phyloP scores from a whole-genome alignment of 2,329 filamentous ascomycete species.

The Botrytis pseudocinerea region DNA sequence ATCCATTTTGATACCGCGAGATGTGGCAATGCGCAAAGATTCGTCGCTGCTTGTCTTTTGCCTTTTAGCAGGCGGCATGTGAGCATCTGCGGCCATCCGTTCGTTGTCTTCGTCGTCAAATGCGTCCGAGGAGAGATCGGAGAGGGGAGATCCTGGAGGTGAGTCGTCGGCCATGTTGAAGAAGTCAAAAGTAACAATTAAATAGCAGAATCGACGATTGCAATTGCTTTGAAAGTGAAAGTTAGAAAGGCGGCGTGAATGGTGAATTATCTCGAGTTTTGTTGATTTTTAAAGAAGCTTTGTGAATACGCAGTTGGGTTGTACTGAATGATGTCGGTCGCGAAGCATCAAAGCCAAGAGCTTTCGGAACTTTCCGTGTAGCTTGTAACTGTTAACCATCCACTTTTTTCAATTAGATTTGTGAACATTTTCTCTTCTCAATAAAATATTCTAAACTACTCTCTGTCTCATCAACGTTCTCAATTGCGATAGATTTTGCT shows the following conservation, averaged over 20 bases:
- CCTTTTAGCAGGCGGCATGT: constrained; percentile 41
- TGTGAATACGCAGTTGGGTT: constrained; percentile 6
- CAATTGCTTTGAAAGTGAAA: neutral
- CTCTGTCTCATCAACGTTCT: neutral
- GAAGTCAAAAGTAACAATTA: neutral
- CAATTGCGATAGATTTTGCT: neutral
- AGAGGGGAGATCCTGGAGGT: constrained; percentile 60
- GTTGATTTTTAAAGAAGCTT: neutral
- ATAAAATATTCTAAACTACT: neutral
- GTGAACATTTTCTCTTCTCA: neutral
- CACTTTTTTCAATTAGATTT: neutral
- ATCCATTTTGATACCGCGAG: constrained; percentile 39
- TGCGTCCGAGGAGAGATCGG: constrained; percentile 62
- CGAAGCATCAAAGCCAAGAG: constrained; percentile 2
- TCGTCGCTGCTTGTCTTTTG: constrained; percentile 33
- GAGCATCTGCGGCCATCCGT: constrained; percentile 47
- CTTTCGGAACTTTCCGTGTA: constrained; percentile 7
- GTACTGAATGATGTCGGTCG: neutral
- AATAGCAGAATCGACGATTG: neutral
- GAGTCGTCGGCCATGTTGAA: constrained; percentile 51
- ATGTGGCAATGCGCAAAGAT: constrained; percentile 32
- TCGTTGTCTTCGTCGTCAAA: constrained; percentile 59
- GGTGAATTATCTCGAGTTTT: constrained; percentile 1
- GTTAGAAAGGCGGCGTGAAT: neutral
- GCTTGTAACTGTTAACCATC: neutral